These are phyloP conservation scores for Lyophyllum shimeji DNA, from an alignment of 768 basidiomycete genomes.

Conservation along the genomic window DNA sequence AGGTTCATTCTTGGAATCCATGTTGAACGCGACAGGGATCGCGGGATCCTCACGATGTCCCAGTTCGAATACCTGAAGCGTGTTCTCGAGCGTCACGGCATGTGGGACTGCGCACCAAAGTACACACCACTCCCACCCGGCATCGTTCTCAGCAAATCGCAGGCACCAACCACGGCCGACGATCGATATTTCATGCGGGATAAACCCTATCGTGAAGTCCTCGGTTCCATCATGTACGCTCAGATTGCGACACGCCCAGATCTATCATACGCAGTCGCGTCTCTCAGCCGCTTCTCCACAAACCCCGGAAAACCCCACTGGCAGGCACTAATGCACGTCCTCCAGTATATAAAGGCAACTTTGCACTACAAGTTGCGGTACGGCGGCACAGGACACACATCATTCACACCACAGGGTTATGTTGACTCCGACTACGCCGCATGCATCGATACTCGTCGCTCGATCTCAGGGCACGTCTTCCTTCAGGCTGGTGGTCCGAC, in stretches of 20 bases:
- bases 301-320: neutral
- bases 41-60: neutral
- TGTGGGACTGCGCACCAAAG: neutral
- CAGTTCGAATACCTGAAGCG: neutral
- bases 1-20: neutral
- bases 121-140: neutral
- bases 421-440: constrained; percentile 28
- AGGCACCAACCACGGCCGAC: neutral
- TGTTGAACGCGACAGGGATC: neutral
- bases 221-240: neutral
- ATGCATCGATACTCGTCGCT: constrained; percentile 18
- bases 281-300: neutral
- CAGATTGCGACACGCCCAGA: neutral
- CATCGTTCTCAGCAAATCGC: neutral
- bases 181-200: neutral
- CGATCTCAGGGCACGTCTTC: constrained; percentile 29
- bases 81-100: neutral
- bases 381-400: neutral
- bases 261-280: neutral
- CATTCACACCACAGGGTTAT: neutral
- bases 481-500: constrained; percentile 25
- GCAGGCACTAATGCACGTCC: too few species aligned
- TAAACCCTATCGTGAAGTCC: neutral
- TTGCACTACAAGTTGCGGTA: too few species aligned
- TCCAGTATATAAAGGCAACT: too few species aligned